Evolutionary conservation across 1,139 yeast species (phyloP).

Genomic region (Candida glucosophila): DNA sequence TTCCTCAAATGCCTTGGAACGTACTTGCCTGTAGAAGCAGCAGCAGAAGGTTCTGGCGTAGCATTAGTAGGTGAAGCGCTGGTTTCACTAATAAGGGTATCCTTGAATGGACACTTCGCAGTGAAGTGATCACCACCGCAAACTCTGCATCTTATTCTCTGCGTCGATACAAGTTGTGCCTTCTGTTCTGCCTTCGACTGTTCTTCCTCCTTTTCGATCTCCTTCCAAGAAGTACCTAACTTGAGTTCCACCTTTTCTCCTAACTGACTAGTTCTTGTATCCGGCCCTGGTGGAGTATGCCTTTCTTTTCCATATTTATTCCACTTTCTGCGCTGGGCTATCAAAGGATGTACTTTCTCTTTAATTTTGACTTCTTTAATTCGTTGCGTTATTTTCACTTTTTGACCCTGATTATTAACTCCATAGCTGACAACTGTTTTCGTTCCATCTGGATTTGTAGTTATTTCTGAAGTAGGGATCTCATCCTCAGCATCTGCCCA

Average conservation of each 20-base stretch:
- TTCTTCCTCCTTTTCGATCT: slow-evolving; percentile 48
- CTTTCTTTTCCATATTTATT: slow-evolving; percentile 76
- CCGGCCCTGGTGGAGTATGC: slow-evolving; percentile 76
- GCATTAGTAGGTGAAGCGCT: slow-evolving; percentile 26
- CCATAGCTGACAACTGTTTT: slow-evolving; percentile 79
- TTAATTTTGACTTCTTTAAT: slow-evolving; percentile 69
- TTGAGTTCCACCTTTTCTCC: slow-evolving; percentile 75
- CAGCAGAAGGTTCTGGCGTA: slow-evolving; percentile 24
- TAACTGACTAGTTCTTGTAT: slow-evolving; percentile 76
- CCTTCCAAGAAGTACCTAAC: slow-evolving; percentile 68
- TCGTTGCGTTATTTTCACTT: slow-evolving; percentile 79
- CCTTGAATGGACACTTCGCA: slow-evolving; percentile 92
- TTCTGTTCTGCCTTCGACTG: slow-evolving; percentile 49
- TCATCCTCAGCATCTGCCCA: slow-evolving; percentile 71
- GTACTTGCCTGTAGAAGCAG: slow-evolving; percentile 39
- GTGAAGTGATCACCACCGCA: slow-evolving; percentile 96
- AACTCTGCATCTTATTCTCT: slow-evolving; percentile 67
- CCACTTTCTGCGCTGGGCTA: slow-evolving; percentile 71
- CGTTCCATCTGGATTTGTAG: slow-evolving; percentile 78
- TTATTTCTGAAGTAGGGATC: slow-evolving; percentile 60
- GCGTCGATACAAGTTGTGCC: slow-evolving; percentile 39
- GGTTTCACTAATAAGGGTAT: slow-evolving; percentile 58
- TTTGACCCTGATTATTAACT: slow-evolving; percentile 71
- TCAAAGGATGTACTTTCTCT: slow-evolving; percentile 73
- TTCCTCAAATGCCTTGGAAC: slow-evolving; percentile 76